phyloP scores from a whole-genome alignment of 768 basidiomycete species.

The Rhodosporidiobolus odoratus region DNA sequence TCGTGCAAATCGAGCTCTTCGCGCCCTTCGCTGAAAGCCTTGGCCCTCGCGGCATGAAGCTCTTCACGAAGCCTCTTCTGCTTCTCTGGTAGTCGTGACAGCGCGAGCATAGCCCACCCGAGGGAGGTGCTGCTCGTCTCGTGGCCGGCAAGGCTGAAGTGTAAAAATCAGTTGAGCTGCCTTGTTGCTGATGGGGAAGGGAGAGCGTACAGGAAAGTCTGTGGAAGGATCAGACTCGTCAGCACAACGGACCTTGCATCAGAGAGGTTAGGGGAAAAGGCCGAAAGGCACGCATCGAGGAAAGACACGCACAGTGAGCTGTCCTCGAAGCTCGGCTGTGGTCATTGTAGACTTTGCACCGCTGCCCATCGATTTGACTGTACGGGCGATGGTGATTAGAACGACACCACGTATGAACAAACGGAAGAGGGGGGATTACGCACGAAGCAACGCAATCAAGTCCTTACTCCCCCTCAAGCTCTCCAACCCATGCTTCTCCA shows the following conservation, averaged over 20 bases:
- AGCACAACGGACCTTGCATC: no score
- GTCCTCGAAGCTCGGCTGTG: slow-evolving; percentile 29
- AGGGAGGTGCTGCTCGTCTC: slow-evolving; percentile 24
- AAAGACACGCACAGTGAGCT: slow-evolving; percentile 10
- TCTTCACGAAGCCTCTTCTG: slow-evolving; percentile 10
- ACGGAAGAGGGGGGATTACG: not conserved
- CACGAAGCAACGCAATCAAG: slow-evolving; percentile 32
- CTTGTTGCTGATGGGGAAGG: not conserved
- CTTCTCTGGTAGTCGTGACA: not conserved
- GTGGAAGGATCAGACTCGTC: no score
- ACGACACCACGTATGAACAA: no score
- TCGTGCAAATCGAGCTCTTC: slow-evolving; percentile 34
- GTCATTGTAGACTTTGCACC: slow-evolving; percentile 25
- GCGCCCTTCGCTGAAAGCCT: slow-evolving; percentile 9
- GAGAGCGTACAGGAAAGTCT: slow-evolving; percentile 31
- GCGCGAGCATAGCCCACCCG: slow-evolving; percentile 18
- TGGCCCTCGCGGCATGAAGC: slow-evolving; percentile 2
- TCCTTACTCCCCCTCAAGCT: slow-evolving; percentile 28
- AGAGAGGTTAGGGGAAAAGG: not conserved
- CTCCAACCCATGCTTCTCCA: slow-evolving; percentile 25
- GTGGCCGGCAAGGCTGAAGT: slow-evolving; percentile 22
- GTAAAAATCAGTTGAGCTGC: not conserved
- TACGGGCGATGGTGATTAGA: not conserved
- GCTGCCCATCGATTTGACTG: slow-evolving; percentile 24
- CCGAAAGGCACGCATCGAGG: not conserved